A percentile compares a stretch with the other conserved stretches of the same genome.
Conservation (phyloP, 495 filamentous ascomycete species). For the Penicillium coprophilum region DNA sequence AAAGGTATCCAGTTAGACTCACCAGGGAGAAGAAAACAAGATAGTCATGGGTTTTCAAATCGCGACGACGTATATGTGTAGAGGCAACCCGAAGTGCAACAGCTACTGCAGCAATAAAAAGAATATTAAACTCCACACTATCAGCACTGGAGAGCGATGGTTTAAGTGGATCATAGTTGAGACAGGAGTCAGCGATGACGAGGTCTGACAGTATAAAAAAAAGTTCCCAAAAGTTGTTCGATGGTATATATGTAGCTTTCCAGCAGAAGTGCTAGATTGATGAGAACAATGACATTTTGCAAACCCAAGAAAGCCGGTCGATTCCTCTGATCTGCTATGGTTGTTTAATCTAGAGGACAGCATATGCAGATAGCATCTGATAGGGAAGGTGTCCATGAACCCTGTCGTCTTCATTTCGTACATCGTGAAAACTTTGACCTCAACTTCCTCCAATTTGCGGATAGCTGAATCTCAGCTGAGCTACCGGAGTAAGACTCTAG, state of each 20-base stretch:
- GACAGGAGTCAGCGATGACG: not conserved
- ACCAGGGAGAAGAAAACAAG: slow-evolving; percentile 12
- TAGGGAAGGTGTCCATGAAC: not conserved
- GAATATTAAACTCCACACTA: slow-evolving; percentile 9
- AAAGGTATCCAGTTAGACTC: not conserved
- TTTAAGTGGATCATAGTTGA: slow-evolving; percentile 1
- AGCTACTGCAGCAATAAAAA: slow-evolving; percentile 2
- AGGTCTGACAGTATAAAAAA: not conserved
- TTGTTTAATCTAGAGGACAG: not conserved
- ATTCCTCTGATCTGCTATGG: not conserved
- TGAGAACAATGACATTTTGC: not conserved
- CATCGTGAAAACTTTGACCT: slow-evolving; percentile 1
- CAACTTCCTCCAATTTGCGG: not conserved
- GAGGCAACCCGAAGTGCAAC: slow-evolving; percentile 6
- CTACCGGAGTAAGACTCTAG: not conserved
- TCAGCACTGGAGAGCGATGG: slow-evolving; percentile 5
- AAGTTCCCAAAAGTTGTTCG: too few relatives aligned
- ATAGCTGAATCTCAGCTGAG: slow-evolving; percentile 2
- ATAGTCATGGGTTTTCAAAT: slow-evolving; percentile 13
- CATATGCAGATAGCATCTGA: not conserved
- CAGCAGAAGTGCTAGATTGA: not conserved
- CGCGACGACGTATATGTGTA: slow-evolving; percentile 6
- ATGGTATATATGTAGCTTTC: not conserved
- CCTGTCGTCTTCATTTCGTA: not conserved
- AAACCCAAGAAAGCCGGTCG: not conserved